Evolutionary conservation across 106 monocot species (phyloP).

Genomic region (Iris macrosiphon): DNA sequence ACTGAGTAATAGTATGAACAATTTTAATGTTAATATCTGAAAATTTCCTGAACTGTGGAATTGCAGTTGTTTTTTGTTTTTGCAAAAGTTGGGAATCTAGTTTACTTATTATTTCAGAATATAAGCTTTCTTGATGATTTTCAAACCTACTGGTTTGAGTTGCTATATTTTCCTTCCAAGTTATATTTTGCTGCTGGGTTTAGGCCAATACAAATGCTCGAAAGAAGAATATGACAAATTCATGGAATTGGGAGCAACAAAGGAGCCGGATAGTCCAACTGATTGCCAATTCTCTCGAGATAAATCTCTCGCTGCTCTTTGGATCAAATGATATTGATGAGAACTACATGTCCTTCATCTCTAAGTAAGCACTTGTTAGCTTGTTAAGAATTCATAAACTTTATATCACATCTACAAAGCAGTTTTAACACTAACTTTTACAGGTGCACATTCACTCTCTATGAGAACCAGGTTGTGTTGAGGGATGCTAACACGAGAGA

Average conservation of each 20-base stretch:
- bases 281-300: constrained; percentile 87
- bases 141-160: too few relatives aligned
- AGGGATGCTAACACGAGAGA: constrained; percentile 65
- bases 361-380: constrained; percentile 39
- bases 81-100: too few relatives aligned
- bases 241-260: constrained; percentile 77
- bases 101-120: too few relatives aligned
- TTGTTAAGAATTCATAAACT: too few relatives aligned
- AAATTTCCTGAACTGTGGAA: too few relatives aligned
- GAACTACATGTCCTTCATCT: constrained; percentile 75
- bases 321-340: constrained; percentile 55
- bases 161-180: too few relatives aligned
- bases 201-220: constrained; percentile 29
- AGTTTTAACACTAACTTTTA: background rate
- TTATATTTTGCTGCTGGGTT: constrained; percentile 1
- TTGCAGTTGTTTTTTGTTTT: too few relatives aligned
- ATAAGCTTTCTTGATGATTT: too few relatives aligned
- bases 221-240: constrained; percentile 42
- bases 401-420: too few relatives aligned
- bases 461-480: constrained; percentile 60
- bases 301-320: constrained; percentile 68
- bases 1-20: too few relatives aligned
- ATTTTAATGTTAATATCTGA: too few relatives aligned
- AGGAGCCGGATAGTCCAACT: constrained; percentile 58
- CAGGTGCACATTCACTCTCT: constrained; percentile 67